Base-by-base conservation (phyloP, 169 alveolate genomes). In the Cryptosporidium felis region DNA sequence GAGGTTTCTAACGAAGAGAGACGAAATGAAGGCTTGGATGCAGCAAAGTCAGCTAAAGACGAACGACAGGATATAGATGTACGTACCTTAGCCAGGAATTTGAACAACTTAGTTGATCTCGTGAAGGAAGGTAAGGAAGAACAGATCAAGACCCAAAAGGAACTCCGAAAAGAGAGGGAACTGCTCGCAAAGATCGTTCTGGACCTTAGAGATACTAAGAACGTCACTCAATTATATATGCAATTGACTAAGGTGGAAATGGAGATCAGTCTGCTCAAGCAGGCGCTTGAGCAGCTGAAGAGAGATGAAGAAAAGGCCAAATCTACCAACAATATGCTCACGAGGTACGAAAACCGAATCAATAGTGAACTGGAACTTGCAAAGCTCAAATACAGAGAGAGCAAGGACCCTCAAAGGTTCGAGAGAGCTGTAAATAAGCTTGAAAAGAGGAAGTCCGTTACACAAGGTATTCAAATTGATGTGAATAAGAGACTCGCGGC, bases 191-290 rank as follows among this genome's bases (percentile, higher is more conserved):
- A 30, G 30, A 47, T 74, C 10, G 56, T 44, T 34, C 42, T 36
- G 6, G 82, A 74, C 32, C 46, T 74, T 0, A 40, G 32, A 8
- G 58, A 74, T 21, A 46, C 74, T 23, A 74, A 53, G n/a, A 34
- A 47, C 16, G 14, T 74, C n/a, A 74, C 82, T 14, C 74, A 74
- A 34, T 49, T 74, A 49, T 74, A 74, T 74, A 74, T 74, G 40
- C 65, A 74, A 32, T 34, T 74, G 10, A 23, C 82, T 8, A 49
- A 36, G 18, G 1, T 74, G 4, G 82, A 74, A 30, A 74, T 74
- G 82, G 82, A 74, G n/a, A 34, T 51, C 26, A 56, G n/a, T 28
- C 26, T 74, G 30, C 32, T 38, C 4, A 74, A 21, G 14, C 82
- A 74, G 38, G 23, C 18, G 5, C 28, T 74, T 51, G 82, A 5